A percentile compares a stretch with the other conserved stretches of the same genome.
phyloP scores from a whole-genome alignment of 1,284 basidiomycete genomes.

The Phenoliferia sp. region DNA sequence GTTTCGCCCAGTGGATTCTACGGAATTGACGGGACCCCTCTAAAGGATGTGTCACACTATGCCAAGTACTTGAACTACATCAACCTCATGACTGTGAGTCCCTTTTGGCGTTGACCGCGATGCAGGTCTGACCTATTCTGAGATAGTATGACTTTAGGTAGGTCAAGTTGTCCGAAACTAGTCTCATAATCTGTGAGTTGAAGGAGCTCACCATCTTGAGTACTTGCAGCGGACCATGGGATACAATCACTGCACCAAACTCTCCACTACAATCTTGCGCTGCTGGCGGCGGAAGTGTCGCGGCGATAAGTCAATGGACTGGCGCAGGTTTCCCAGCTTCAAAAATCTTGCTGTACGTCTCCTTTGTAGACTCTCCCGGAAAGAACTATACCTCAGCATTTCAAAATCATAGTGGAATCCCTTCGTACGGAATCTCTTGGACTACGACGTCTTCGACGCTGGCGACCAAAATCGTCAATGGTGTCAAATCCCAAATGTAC shows the following conservation, averaged over 20 bases:
- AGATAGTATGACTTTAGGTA: not conserved
- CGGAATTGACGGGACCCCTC: slow-evolving; percentile 50
- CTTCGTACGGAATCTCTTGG: not conserved
- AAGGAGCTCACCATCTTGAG: not conserved
- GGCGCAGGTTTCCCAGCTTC: slow-evolving; percentile 20
- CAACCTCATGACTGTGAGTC: slow-evolving; percentile 26
- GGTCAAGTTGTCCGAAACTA: not conserved
- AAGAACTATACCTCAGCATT: not conserved
- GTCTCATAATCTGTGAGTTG: not conserved
- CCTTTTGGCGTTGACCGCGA: too few species aligned
- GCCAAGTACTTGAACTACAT: slow-evolving; percentile 21
- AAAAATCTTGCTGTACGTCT: slow-evolving; percentile 6
- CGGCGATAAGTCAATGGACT: slow-evolving; percentile 16
- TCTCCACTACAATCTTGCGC: slow-evolving; percentile 21
- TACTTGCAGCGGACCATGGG: slow-evolving; percentile 19
- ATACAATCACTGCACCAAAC: slow-evolving; percentile 18
- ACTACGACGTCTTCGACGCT: not conserved
- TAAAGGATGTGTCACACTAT: slow-evolving; percentile 4
- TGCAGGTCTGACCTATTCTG: not conserved
- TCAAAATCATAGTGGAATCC: not conserved
- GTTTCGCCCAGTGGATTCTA: slow-evolving; percentile 65
- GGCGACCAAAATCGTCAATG: not conserved
- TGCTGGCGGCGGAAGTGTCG: slow-evolving; percentile 12
- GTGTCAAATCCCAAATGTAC: not conserved
- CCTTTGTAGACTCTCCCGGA: not conserved